Conservation (phyloP, 169 alveolate species). For the Plasmodium cynomolgi region DNA sequence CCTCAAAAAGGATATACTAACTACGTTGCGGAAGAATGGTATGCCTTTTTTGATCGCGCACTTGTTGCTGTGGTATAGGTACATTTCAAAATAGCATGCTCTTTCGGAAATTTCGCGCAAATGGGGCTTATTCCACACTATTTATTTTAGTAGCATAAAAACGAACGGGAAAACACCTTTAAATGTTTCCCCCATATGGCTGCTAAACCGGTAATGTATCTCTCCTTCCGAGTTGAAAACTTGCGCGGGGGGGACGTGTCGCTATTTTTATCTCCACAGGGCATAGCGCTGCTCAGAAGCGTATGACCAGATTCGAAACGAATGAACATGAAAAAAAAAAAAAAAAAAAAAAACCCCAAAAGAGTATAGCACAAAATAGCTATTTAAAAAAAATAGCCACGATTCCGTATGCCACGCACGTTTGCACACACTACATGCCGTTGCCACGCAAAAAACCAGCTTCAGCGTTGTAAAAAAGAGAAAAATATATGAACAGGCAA, state of each 20-base stretch:
- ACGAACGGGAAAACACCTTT: not conserved
- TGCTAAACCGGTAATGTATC: not conserved
- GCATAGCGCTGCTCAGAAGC: not conserved
- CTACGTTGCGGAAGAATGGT: not conserved
- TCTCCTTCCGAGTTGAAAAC: not conserved
- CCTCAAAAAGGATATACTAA: not conserved
- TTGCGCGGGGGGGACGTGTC: not conserved
- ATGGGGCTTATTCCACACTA: not conserved
- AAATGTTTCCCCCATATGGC: not conserved
- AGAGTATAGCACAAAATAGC: not conserved
- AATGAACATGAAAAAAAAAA: not conserved
- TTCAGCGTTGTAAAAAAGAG: conserved; percentile 4
- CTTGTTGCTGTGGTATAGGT: not conserved
- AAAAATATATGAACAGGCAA: conserved; percentile 43
- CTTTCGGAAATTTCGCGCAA: not conserved
- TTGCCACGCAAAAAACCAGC: not conserved
- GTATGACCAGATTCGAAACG: not conserved
- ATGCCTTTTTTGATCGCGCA: not conserved
- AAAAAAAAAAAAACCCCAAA: not conserved
- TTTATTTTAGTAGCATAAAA: not conserved
- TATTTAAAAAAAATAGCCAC: conserved; percentile 7
- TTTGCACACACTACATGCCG: not conserved
- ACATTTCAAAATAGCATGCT: conserved; percentile 1
- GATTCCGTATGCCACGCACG: not conserved
- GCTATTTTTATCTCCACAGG: not conserved